Evolutionary conservation across 192 early-diverging fungal genomes (phyloP).

Genomic region (Backusella luteola): DNA sequence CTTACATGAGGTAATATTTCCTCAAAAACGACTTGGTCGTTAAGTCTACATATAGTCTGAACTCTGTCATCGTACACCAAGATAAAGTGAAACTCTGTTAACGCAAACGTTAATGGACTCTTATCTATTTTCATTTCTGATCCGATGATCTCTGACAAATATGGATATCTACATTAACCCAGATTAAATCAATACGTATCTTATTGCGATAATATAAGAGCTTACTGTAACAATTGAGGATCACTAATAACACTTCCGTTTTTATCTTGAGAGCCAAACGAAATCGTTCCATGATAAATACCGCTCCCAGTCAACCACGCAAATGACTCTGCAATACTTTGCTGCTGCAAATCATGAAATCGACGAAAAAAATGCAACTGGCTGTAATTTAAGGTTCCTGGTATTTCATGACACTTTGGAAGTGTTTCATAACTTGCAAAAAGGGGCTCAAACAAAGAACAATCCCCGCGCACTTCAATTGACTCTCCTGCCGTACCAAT

Average conservation of each 20-base stretch:
- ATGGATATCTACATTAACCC: constrained; percentile 45
- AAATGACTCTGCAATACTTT: constrained; percentile 73
- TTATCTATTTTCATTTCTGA: constrained; percentile 20
- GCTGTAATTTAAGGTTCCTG: constrained; percentile 51
- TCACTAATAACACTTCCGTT: constrained; percentile 82
- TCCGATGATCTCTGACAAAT: background rate
- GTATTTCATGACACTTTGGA: constrained; percentile 65
- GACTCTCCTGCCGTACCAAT: constrained; percentile 63
- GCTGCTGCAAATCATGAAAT: constrained; percentile 63
- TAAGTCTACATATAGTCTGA: constrained; percentile 77
- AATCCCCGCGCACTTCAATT: constrained; percentile 47
- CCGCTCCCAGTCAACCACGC: constrained; percentile 91
- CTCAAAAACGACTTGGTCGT: constrained; percentile 80
- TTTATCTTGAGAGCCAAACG: constrained; percentile 67
- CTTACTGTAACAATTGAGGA: constrained; percentile 80
- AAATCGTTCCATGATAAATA: constrained; percentile 82
- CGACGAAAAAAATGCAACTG: constrained; percentile 71
- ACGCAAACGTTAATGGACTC: constrained; percentile 67
- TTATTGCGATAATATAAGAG: background rate
- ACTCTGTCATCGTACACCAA: constrained; percentile 78
- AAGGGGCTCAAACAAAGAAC: constrained; percentile 73
- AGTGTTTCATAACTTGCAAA: constrained; percentile 68
- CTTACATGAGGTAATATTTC: constrained; percentile 71
- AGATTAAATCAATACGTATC: background rate
- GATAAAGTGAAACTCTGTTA: constrained; percentile 90